Percentiles rank a stretch among this genome's conserved stretches.
Evolutionary conservation across 305 asterid species (phyloP).

Genomic region (Rubia peregrina): DNA sequence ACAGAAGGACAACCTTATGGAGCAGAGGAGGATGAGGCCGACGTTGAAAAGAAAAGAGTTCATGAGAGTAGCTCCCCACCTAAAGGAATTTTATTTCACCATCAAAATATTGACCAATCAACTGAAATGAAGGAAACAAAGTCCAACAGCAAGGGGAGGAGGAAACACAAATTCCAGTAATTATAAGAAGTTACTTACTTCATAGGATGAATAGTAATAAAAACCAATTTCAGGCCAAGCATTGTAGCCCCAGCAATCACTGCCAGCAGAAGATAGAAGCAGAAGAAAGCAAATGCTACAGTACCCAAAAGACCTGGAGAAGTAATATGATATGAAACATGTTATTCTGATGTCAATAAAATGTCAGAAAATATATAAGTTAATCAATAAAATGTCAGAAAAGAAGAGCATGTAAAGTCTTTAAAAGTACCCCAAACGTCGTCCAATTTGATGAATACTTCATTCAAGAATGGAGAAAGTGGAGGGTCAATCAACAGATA

Average conservation of each 20-base stretch:
- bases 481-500: conserved; percentile 92
- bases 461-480: conserved; percentile 79
- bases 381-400: neutral
- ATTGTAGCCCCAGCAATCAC: conserved; percentile 97
- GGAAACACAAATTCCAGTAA: conserved; percentile 7
- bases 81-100: conserved; percentile 25
- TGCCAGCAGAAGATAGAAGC: conserved; percentile 94
- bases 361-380: neutral
- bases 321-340: conserved; percentile 14
- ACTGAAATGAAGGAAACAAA: neutral
- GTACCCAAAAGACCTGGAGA: conserved; percentile 94
- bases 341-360: too few relatives aligned
- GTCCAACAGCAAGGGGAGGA: neutral
- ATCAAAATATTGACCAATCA: conserved; percentile 21
- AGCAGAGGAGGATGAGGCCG: conserved; percentile 95
- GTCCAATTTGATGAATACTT: conserved; percentile 85
- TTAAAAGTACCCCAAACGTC: conserved; percentile 70
- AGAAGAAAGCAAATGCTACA: conserved; percentile 94
- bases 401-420: neutral
- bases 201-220: conserved; percentile 89
- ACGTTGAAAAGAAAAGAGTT: conserved; percentile 96
- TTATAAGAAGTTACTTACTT: conserved; percentile 37
- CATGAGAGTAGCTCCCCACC: conserved; percentile 99
- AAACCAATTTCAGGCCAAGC: conserved; percentile 89
- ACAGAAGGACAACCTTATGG: conserved; percentile 61